These are phyloP conservation scores for Talaromyces sp. DNA, from an alignment of 2,329 filamentous ascomycete species.

Conservation along the genomic window DNA sequence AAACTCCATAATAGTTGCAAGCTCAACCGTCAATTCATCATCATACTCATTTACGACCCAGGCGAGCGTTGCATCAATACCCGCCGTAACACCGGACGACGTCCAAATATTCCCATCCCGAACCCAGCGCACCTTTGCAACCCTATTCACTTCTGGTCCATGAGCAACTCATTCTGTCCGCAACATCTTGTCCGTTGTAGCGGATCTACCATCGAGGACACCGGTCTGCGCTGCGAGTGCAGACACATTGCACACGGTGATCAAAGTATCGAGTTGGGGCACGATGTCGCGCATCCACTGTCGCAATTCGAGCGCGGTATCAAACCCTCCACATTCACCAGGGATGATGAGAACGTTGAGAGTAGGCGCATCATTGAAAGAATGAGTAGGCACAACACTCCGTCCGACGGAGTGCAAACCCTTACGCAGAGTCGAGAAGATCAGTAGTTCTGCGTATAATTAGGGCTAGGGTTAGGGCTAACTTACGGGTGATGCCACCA, in stretches of 20 bases:
- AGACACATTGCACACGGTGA: neutral
- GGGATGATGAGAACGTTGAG: neutral
- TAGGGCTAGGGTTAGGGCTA: neutral
- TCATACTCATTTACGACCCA: neutral
- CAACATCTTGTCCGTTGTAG: neutral
- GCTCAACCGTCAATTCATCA: neutral
- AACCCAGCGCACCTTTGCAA: neutral
- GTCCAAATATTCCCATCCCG: neutral
- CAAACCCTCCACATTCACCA: neutral
- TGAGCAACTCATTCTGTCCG: neutral
- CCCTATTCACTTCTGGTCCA: neutral
- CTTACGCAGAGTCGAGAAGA: neutral
- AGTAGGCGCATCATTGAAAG: neutral
- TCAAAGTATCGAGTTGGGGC: neutral
- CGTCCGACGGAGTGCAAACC: neutral
- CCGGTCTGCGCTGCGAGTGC: neutral
- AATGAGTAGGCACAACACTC: neutral
- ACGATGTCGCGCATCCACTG: neutral
- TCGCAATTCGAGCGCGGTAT: neutral
- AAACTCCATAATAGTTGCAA: neutral
- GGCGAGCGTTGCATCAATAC: neutral
- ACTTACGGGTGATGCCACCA: neutral
- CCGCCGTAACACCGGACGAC: neutral
- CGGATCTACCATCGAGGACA: neutral
- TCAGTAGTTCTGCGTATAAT: neutral